These are phyloP conservation scores for Aspergillus brasiliensis DNA, from an alignment of 2,329 filamentous ascomycete species.

Conservation along the genomic window DNA sequence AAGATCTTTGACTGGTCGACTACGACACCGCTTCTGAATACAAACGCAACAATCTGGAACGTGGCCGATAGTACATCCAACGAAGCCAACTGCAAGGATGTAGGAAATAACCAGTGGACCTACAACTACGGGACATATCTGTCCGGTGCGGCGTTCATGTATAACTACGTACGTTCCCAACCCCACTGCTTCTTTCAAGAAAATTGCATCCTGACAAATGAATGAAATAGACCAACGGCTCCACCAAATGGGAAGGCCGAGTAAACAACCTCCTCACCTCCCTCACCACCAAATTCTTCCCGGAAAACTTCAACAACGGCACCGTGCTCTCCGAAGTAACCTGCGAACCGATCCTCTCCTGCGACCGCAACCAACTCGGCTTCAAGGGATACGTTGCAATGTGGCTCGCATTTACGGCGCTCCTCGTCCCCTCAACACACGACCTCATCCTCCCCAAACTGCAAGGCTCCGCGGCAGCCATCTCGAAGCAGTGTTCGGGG, in stretches of 20 bases:
- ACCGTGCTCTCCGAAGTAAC: constrained; percentile 64
- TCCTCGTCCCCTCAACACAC: constrained; percentile 60
- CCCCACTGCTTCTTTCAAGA: background rate
- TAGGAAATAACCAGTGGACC: constrained; percentile 56
- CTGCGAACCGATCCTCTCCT: constrained; percentile 62
- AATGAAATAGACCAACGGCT: constrained; percentile 29
- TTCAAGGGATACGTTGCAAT: constrained; percentile 71
- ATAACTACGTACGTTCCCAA: constrained; percentile 45
- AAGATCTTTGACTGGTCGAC: constrained; percentile 61
- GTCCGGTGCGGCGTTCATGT: constrained; percentile 56
- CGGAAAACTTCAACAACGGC: constrained; percentile 40
- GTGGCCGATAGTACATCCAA: constrained; percentile 17
- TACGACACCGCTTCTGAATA: constrained; percentile 51
- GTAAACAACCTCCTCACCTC: constrained; percentile 58
- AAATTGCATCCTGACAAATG: background rate
- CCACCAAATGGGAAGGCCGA: constrained; percentile 55
- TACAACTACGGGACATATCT: constrained; percentile 58
- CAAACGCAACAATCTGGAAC: constrained; percentile 42
- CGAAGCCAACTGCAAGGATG: constrained; percentile 41
- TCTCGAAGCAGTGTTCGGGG: constrained; percentile 57
- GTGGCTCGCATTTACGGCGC: constrained; percentile 62
- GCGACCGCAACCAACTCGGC: constrained; percentile 69
- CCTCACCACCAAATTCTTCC: constrained; percentile 52
- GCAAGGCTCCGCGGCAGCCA: constrained; percentile 58
- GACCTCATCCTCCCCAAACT: constrained; percentile 59